A percentile compares a stretch with the other conserved stretches of the same genome.
phyloP scores from a whole-genome alignment of 2,329 filamentous ascomycete species.

The Stagonosporopsis cucurbitacearum region DNA sequence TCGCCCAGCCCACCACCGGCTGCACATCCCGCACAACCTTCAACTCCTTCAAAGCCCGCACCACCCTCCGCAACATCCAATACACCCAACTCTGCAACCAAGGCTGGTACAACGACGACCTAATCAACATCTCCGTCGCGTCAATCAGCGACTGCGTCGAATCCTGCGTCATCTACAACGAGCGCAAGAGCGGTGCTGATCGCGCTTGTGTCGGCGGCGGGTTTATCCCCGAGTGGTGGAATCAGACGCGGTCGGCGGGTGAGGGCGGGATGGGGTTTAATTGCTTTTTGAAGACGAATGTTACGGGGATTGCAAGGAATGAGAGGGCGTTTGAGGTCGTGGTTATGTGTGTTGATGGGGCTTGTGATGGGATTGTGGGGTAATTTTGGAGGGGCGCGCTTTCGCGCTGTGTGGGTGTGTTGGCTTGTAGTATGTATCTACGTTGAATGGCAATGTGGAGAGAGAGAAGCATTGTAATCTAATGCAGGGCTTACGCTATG shows the following conservation, averaged over 20 bases:
- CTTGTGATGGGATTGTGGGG: background rate
- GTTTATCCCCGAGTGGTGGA: slow-evolving; percentile 16
- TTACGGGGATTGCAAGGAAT: slow-evolving; percentile 8
- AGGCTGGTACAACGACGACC: background rate
- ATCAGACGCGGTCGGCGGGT: slow-evolving; percentile 3
- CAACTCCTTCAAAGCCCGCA: slow-evolving; percentile 3
- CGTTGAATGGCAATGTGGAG: no score
- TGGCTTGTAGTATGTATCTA: no score
- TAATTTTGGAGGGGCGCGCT: no score
- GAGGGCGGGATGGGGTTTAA: slow-evolving; percentile 11
- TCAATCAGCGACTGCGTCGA: slow-evolving; percentile 16
- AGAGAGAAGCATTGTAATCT: no score
- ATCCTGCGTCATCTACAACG: slow-evolving; percentile 17
- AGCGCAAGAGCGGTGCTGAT: background rate
- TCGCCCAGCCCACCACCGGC: slow-evolving; percentile 3
- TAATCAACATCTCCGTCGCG: background rate
- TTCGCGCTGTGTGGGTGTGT: no score
- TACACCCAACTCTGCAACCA: slow-evolving; percentile 8
- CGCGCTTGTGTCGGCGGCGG: slow-evolving; percentile 12
- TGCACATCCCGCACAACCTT: background rate
- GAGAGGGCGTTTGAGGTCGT: slow-evolving; percentile 10
- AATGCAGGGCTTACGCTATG: no score
- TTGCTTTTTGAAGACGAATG: slow-evolving; percentile 15
- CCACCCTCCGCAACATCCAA: background rate
- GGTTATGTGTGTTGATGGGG: slow-evolving; percentile 2